A percentile compares a stretch with the other conserved stretches of the same genome.
Conservation (phyloP, 306 rosid species). For the Dryas alaskensis region DNA sequence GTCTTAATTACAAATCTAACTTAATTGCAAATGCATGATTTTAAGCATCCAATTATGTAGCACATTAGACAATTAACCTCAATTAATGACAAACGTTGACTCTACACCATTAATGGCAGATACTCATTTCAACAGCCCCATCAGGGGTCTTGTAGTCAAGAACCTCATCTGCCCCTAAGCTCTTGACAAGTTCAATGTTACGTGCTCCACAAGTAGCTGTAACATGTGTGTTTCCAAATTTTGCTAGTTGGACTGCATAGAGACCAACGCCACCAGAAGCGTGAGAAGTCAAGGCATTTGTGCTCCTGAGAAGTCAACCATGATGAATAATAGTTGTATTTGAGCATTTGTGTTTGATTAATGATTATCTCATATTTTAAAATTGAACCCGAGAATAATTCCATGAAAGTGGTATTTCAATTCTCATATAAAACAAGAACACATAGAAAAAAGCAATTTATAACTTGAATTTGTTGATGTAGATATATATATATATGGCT, state of each 20-base stretch:
- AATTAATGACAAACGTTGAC: too few relatives aligned
- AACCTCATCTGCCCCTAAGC: constrained; percentile 74
- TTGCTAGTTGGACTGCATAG: constrained; percentile 68
- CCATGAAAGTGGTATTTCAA: background rate
- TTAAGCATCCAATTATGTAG: too few relatives aligned
- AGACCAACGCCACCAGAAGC: constrained; percentile 53
- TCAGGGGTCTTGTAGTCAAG: constrained; percentile 64
- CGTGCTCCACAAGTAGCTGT: constrained; percentile 79
- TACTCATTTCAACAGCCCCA: too few relatives aligned
- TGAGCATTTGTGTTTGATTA: background rate
- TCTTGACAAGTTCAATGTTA: constrained; percentile 52
- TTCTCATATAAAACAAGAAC: background rate
- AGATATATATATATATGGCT: background rate
- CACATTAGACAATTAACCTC: too few relatives aligned
- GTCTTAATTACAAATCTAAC: too few relatives aligned
- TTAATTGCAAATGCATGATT: too few relatives aligned
- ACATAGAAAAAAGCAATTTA: background rate
- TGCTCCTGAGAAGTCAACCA: background rate
- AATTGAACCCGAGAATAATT: background rate
- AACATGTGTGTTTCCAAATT: constrained; percentile 51
- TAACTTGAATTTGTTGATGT: background rate
- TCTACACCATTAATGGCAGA: too few relatives aligned
- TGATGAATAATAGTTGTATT: background rate
- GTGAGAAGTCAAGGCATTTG: background rate
- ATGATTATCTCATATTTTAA: background rate